Evolutionary conservation across 2,329 filamentous ascomycete species (phyloP), one percentile per base, ranked within the genome.

Genomic region (Phialophora verrucosa): DNA sequence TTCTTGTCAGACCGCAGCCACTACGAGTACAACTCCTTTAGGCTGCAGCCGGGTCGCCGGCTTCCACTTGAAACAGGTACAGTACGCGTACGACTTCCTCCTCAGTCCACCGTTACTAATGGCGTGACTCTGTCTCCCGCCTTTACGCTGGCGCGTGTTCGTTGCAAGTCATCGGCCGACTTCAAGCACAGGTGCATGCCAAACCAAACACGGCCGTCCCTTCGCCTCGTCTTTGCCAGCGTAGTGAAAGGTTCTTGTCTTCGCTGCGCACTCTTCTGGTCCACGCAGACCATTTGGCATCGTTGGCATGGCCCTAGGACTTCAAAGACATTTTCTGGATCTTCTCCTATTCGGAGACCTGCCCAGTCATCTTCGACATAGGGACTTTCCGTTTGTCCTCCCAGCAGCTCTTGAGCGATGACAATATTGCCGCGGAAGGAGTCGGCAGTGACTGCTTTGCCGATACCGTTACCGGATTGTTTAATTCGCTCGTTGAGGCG

Each of bases 231-330:
- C 81, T 96, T 97, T 1, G 91, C 90, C 65, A 99, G 80, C 0
- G 93, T 97, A 3, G 91, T 86, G 75, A 95, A 96, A 0, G 95
- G 95, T 77, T 98, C 95, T 69, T 92, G 88, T 69, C 88, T 87
- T 76, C 88, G 91, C 69, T 88, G 84, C 0, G 88, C 93, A 12
- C 90, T 97, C 55, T 88, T 82, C 76, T 97, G 95, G 74, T 99
- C 89, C 54, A 98, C 87, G 75, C 94, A 97, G 10, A 99, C 90
- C 93, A 99, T 98, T 76, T 97, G 93, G 73, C 95, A 99, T 66
- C 95, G 83, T 67, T 92, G 87, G 74, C 95, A 99, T 2, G 91
- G 87, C 0, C 93, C 94, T 4, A 98, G 80, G 73, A 96, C 87
- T 68, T 90, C 74, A 25, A 83, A 69, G 35, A 17, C 42, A 49